These are phyloP conservation scores for Russula griseocarnosa DNA, from an alignment of 768 basidiomycete genomes.

Conservation along the genomic window DNA sequence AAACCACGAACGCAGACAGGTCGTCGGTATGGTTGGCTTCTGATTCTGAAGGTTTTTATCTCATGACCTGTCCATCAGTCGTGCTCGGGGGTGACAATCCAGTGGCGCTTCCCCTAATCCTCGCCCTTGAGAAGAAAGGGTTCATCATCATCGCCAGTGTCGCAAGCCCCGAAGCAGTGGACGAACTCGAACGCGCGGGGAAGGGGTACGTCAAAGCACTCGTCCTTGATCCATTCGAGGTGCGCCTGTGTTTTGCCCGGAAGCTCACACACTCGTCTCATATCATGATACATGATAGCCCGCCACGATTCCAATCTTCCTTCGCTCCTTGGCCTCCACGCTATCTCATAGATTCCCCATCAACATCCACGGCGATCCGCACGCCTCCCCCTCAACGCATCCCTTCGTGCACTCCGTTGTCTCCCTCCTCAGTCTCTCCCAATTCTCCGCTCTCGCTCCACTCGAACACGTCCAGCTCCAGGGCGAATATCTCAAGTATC, in stretches of 20 bases:
- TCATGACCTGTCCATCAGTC: constrained; percentile 42
- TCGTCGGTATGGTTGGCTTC: constrained; percentile 39
- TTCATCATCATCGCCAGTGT: constrained; percentile 85
- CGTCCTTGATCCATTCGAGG: constrained; percentile 77
- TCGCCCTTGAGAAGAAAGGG: constrained; percentile 70
- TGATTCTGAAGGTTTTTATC: constrained; percentile 7
- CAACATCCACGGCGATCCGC: constrained; percentile 75
- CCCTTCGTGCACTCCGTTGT: constrained; percentile 76
- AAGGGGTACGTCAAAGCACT: constrained; percentile 78
- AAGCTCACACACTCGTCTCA: neutral
- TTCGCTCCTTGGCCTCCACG: constrained; percentile 75
- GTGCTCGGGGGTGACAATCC: constrained; percentile 78
- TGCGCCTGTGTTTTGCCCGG: constrained; percentile 33
- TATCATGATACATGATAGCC: constrained; percentile 43
- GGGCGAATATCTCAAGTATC: constrained; percentile 62
- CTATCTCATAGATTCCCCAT: constrained; percentile 81
- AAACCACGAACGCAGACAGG: constrained; percentile 42
- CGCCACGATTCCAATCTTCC: constrained; percentile 65
- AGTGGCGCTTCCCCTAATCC: constrained; percentile 64
- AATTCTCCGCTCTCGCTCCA: constrained; percentile 47
- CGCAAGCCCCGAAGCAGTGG: constrained; percentile 59
- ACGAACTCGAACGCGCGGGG: constrained; percentile 56
- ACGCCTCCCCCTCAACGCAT: constrained; percentile 57
- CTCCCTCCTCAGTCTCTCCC: constrained; percentile 60
- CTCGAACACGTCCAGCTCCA: constrained; percentile 66